These are phyloP conservation scores for Centaurea solstitialis DNA, from an alignment of 129 eudicot genomes.

Conservation along the genomic window DNA sequence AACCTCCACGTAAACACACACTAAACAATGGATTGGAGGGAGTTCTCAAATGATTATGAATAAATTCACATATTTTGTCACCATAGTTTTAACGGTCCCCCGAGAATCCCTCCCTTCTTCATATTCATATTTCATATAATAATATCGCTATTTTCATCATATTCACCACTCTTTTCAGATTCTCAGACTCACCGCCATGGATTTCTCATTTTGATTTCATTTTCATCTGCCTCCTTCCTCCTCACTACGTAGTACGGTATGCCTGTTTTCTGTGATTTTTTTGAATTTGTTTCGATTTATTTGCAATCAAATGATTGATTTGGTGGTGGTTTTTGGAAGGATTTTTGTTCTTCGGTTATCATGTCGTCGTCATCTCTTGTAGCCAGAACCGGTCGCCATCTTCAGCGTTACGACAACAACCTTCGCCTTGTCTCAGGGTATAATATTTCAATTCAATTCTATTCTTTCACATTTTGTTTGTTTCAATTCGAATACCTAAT, in stretches of 20 bases:
- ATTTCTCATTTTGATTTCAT: conserved; percentile 20
- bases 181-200: conserved; percentile 28
- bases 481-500: neutral
- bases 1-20: neutral
- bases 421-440: conserved; percentile 73
- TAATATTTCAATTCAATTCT: no score
- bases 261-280: neutral
- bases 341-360: conserved; percentile 25
- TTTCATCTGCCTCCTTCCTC: neutral
- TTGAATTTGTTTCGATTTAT: neutral
- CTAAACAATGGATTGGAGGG: conserved; percentile 8
- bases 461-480: neutral
- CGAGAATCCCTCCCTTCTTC: conserved; percentile 17
- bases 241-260: conserved; percentile 24
- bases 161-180: neutral
- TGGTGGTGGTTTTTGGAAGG: conserved; percentile 16
- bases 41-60: conserved; percentile 24
- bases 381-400: conserved; percentile 58
- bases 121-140: neutral
- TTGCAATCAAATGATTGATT: conserved; percentile 13
- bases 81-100: conserved; percentile 17
- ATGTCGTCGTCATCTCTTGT: conserved; percentile 55
- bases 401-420: conserved; percentile 60
- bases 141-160: neutral
- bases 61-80: neutral